phyloP scores from a whole-genome alignment of 192 early-diverging fungal species.

The Backusella parvicylindrica region DNA sequence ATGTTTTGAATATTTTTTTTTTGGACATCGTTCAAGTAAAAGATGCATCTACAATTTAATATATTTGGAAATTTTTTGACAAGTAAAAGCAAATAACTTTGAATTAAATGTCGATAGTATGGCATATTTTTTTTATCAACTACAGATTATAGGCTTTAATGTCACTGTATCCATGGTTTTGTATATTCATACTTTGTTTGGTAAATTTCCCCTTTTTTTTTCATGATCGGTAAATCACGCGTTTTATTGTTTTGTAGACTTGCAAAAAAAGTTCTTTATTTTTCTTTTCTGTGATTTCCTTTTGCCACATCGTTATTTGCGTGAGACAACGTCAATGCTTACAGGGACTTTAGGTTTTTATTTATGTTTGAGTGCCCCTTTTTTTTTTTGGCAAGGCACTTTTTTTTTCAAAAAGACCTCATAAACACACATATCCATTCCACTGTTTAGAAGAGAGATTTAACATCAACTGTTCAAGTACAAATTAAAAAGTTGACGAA shows the following conservation, averaged over 20 bases:
- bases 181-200: background rate
- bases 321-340: background rate
- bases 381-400: background rate
- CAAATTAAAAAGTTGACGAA: background rate
- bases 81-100: background rate
- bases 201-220: background rate
- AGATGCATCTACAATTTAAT: background rate
- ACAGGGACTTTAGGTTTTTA: background rate
- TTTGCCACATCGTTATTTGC: background rate
- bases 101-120: background rate
- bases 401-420: background rate
- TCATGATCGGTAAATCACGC: background rate
- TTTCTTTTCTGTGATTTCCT: background rate
- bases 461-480: background rate
- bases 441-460: background rate
- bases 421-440: background rate
- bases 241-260: background rate
- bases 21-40: background rate
- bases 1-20: background rate
- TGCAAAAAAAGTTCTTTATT: background rate
- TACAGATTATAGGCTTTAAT: no score
- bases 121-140: no score
- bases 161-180: background rate
- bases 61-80: background rate
- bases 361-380: background rate